Conservation (phyloP, 2,329 filamentous ascomycete species). For the Aspergillus pseudonomiae region DNA sequence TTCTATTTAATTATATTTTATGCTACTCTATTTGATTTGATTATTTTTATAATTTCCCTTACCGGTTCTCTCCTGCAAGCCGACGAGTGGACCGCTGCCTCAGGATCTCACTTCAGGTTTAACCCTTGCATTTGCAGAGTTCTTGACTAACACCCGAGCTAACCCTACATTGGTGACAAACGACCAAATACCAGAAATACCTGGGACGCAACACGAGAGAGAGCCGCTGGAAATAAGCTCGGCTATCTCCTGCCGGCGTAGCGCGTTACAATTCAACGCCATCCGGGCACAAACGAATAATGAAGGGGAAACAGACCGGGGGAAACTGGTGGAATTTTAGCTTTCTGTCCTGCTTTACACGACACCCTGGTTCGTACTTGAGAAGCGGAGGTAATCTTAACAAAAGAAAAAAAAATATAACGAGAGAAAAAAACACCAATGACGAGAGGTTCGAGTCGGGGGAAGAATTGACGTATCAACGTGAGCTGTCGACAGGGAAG, state of each 20-base stretch:
- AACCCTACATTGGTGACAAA: constrained; percentile 7
- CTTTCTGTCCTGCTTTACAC: constrained; percentile 5
- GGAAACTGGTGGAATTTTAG: neutral
- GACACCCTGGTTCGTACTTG: neutral
- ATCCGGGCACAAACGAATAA: constrained; percentile 3
- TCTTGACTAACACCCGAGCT: constrained; percentile 15
- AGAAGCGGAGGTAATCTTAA: neutral
- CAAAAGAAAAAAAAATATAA: neutral
- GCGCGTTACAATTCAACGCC: neutral
- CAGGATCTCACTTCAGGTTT: constrained; percentile 14
- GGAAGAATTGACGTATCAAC: constrained; percentile 34
- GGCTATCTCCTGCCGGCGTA: constrained; percentile 1
- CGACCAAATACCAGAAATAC: neutral
- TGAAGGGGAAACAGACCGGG: neutral
- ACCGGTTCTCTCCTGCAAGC: constrained; percentile 17
- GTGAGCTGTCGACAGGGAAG: constrained; percentile 29
- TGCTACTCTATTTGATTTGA: neutral
- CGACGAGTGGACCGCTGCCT: constrained; percentile 15
- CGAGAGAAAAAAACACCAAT: neutral
- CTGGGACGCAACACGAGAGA: neutral
- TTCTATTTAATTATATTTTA: neutral
- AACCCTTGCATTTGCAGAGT: constrained; percentile 23
- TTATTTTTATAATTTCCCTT: constrained; percentile 1
- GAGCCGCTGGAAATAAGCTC: neutral
- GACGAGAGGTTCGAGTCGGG: neutral